These are phyloP conservation scores for Auriscalpium vulgare DNA, from an alignment of 768 basidiomycete species.

Conservation along the genomic window DNA sequence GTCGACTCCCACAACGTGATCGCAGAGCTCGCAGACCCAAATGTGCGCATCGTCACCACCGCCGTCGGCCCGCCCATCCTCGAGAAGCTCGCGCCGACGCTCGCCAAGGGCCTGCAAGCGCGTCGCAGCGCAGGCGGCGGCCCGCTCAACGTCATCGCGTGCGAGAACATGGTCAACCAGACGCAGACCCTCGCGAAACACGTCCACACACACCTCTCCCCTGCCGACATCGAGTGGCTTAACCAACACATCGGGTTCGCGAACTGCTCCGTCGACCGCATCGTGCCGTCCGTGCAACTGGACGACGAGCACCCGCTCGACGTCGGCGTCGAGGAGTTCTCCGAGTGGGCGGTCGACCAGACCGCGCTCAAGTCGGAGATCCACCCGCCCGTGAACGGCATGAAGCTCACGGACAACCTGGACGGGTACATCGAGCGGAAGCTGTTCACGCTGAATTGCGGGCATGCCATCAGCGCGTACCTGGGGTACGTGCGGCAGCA, in stretches of 20 bases:
- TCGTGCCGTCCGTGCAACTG: constrained; percentile 21
- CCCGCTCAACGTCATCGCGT: constrained; percentile 30
- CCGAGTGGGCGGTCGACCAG: constrained; percentile 32
- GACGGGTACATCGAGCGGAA: constrained; percentile 33
- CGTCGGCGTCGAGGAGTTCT: constrained; percentile 34
- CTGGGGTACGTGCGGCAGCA: constrained; percentile 27
- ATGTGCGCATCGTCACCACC: constrained; percentile 27
- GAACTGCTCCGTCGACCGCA: constrained; percentile 35
- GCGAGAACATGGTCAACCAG: constrained; percentile 33
- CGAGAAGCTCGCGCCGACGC: constrained; percentile 25
- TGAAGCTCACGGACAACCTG: constrained; percentile 26
- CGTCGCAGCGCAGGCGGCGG: constrained; percentile 19
- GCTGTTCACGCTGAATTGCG: constrained; percentile 35
- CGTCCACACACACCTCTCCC: constrained; percentile 22
- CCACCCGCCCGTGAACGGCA: constrained; percentile 22
- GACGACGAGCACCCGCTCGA: constrained; percentile 22
- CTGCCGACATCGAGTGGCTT: constrained; percentile 23
- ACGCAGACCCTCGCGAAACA: constrained; percentile 24
- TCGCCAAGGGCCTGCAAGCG: constrained; percentile 26
- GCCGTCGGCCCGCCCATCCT: constrained; percentile 29
- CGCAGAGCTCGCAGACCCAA: constrained; percentile 16
- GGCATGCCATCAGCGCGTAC: constrained; percentile 32
- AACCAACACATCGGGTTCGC: constrained; percentile 29
- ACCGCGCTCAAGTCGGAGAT: constrained; percentile 21
- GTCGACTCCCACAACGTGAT: constrained; percentile 14